Evolutionary conservation across 2,329 filamentous ascomycete species (phyloP).

Genomic region (Capronia epimyces): DNA sequence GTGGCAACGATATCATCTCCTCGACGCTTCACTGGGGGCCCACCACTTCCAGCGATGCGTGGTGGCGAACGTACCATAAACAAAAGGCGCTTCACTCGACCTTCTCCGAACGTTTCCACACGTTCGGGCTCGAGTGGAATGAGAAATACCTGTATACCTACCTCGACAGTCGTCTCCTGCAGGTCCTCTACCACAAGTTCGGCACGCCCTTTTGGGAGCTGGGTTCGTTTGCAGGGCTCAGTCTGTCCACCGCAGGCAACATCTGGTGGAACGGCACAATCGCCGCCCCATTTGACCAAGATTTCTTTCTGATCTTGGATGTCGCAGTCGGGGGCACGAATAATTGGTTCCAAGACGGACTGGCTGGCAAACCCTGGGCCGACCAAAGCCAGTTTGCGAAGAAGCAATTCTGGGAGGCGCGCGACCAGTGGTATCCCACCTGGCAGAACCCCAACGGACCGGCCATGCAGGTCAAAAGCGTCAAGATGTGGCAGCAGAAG

Average conservation of each 20-base stretch:
- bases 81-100: conserved; percentile 31
- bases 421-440: conserved; percentile 42
- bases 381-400: conserved; percentile 25
- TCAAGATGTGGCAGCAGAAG: conserved; percentile 43
- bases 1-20: conserved; percentile 42
- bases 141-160: conserved; percentile 52
- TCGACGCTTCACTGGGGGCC: conserved; percentile 49
- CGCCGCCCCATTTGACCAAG: conserved; percentile 50
- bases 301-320: conserved; percentile 50
- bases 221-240: background rate
- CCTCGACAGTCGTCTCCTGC: conserved; percentile 37
- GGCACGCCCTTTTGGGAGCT: background rate
- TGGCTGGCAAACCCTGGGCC: conserved; percentile 31
- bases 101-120: conserved; percentile 41
- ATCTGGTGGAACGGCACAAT: conserved; percentile 28
- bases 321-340: conserved; percentile 48
- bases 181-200: conserved; percentile 29
- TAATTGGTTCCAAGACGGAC: conserved; percentile 46
- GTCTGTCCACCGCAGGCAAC: conserved; percentile 20
- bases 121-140: conserved; percentile 51
- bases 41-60: conserved; percentile 27
- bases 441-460: conserved; percentile 43
- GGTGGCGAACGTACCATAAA: conserved; percentile 31
- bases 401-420: conserved; percentile 36
- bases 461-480: conserved; percentile 45